Conservation (phyloP, 1,284 basidiomycete species). For the Melampsora larici-populina region DNA sequence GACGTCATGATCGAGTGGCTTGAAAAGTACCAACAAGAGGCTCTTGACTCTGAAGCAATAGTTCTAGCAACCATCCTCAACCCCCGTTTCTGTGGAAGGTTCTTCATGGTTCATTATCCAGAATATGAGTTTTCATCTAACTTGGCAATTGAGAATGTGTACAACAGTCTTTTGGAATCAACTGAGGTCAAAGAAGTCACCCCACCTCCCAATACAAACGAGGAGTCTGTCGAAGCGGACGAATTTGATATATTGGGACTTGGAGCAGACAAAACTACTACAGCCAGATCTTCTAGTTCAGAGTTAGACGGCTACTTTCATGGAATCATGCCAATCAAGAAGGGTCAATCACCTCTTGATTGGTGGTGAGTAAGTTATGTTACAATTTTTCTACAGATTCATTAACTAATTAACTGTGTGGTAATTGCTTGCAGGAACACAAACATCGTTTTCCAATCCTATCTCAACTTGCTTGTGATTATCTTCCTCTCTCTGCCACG, state of each 20-base stretch:
- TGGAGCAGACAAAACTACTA: not conserved
- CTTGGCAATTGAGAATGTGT: not conserved
- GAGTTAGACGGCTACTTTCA: not conserved
- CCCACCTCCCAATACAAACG: not conserved
- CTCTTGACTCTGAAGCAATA: not conserved
- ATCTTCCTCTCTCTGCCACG: not conserved
- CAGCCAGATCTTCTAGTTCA: not conserved
- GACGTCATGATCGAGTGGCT: not conserved
- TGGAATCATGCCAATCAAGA: not conserved
- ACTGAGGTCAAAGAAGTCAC: too few species aligned
- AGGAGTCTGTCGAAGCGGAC: not conserved
- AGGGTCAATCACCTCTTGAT: not conserved
- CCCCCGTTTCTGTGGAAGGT: not conserved
- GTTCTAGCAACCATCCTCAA: conserved; percentile 1
- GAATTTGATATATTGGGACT: too few species aligned
- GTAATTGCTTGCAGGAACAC: too few species aligned
- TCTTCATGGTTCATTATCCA: not conserved
- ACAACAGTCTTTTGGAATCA: not conserved
- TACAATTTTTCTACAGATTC: not conserved
- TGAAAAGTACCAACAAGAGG: conserved; percentile 1
- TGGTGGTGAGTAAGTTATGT: not conserved
- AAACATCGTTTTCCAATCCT: not conserved
- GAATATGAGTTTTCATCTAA: not conserved
- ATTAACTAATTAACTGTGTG: too few species aligned
- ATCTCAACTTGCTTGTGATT: not conserved